Conservation (phyloP, 768 basidiomycete species). For the Amanita inopinata region DNA sequence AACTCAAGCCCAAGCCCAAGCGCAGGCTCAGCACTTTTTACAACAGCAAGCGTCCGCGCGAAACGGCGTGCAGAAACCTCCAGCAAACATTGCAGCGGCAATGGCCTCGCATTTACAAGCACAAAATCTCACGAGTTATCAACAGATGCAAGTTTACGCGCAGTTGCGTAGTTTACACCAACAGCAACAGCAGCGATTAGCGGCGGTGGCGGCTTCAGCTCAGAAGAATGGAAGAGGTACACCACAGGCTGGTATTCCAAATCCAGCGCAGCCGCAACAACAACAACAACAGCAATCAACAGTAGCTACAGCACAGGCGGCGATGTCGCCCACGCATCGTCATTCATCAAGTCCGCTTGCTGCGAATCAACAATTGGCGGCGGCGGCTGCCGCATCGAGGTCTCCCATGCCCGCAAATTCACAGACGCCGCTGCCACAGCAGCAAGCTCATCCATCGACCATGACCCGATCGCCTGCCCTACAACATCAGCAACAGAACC, state of each 20-base stretch:
- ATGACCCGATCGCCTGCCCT: conserved; percentile 7
- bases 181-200: too few species aligned
- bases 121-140: neutral
- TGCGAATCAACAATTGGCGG: conserved; percentile 2
- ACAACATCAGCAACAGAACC: conserved; percentile 7
- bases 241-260: conserved; percentile 4
- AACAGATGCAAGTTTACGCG: conserved; percentile 1
- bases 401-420: conserved; percentile 3
- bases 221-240: conserved; percentile 7
- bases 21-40: conserved; percentile 11
- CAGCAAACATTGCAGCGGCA: conserved; percentile 3
- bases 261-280: conserved; percentile 4
- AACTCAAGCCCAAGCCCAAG: too few species aligned
- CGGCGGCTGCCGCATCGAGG: neutral
- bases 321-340: conserved; percentile 3
- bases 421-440: neutral
- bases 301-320: too few species aligned
- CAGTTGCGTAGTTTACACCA: conserved; percentile 4
- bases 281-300: too few species aligned
- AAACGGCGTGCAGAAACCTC: conserved; percentile 7
- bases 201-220: neutral
- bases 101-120: conserved; percentile 2
- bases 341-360: conserved; percentile 3
- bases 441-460: neutral
- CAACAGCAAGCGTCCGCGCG: neutral